A percentile compares a stretch with the other conserved stretches of the same genome.
These are phyloP conservation scores for Penicillium fimorum DNA, from an alignment of 495 filamentous ascomycete genomes.

Conservation along the genomic window DNA sequence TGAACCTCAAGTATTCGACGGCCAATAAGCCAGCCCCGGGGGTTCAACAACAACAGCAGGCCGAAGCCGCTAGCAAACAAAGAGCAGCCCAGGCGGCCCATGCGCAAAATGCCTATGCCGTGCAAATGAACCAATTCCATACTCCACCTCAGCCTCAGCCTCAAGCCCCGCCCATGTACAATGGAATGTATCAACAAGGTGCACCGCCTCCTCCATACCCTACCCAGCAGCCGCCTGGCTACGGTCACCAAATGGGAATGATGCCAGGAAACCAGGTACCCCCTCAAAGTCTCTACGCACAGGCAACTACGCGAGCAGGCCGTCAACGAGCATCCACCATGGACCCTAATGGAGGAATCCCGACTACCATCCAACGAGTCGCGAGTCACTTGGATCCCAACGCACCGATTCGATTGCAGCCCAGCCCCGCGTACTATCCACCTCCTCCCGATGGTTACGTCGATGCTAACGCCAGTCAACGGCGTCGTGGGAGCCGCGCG, in stretches of 20 bases:
- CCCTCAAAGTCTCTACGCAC: constrained; percentile 71
- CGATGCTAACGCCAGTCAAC: constrained; percentile 60
- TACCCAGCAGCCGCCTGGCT: constrained; percentile 62
- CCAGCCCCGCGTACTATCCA: constrained; percentile 96
- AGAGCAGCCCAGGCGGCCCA: constrained; percentile 65
- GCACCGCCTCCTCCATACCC: constrained; percentile 89
- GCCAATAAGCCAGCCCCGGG: constrained; percentile 86
- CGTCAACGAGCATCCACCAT: constrained; percentile 93
- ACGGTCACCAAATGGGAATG: constrained; percentile 72
- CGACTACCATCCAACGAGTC: constrained; percentile 89
- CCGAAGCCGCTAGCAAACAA: constrained; percentile 87
- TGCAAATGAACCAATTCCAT: constrained; percentile 61
- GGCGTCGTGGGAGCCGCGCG: constrained; percentile 75
- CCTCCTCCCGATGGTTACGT: constrained; percentile 86
- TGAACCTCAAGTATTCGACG: constrained; percentile 87
- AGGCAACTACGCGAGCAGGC: constrained; percentile 77
- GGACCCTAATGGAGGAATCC: constrained; percentile 91
- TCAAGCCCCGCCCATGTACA: constrained; percentile 64
- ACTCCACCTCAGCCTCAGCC: constrained; percentile 48
- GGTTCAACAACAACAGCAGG: constrained; percentile 95
- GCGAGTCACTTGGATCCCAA: constrained; percentile 95
- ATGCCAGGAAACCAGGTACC: constrained; percentile 66
- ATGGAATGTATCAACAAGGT: constrained; percentile 72
- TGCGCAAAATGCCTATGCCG: constrained; percentile 55
- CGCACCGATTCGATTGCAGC: constrained; percentile 90